Evolutionary conservation across 305 asterid species (phyloP).

Genomic region (Ilex paraguariensis): DNA sequence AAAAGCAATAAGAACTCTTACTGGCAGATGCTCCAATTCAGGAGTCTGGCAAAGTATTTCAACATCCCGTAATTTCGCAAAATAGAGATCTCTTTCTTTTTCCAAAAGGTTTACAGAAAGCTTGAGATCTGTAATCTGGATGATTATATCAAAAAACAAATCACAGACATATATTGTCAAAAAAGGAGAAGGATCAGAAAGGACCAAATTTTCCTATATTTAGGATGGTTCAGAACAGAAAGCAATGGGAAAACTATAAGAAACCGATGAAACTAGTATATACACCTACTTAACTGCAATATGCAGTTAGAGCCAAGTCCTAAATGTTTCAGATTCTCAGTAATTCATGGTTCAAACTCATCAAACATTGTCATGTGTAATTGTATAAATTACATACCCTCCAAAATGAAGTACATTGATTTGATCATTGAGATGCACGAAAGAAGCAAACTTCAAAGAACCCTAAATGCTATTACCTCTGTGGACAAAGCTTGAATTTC

Average conservation of each 20-base stretch:
- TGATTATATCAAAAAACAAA: neutral
- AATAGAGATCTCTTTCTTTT: constrained; percentile 92
- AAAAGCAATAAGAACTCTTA: constrained; percentile 15
- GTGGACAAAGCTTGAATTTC: constrained; percentile 56
- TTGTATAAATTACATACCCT: too few species aligned
- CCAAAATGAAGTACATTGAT: too few species aligned
- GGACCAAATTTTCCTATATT: neutral
- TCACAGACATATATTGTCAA: neutral
- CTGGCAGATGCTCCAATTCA: constrained; percentile 56
- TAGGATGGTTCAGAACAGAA: neutral
- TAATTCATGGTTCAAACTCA: too few species aligned
- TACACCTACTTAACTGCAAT: too few species aligned
- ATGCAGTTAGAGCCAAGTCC: too few species aligned
- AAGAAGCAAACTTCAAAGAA: neutral
- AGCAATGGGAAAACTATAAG: neutral
- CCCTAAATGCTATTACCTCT: constrained; percentile 42
- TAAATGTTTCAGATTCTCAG: too few species aligned
- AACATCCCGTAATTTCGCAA: constrained; percentile 78
- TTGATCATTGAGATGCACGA: too few species aligned
- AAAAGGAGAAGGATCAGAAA: too few species aligned
- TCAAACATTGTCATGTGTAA: too few species aligned
- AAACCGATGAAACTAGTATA: too few species aligned
- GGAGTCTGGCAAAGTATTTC: constrained; percentile 84
- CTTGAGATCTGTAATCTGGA: constrained; percentile 81
- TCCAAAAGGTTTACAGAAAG: constrained; percentile 76